Percentiles rank a stretch among this genome's conserved stretches.
Evolutionary conservation across 495 filamentous ascomycete genomes (phyloP).

Genomic region (Parathielavia appendiculata): DNA sequence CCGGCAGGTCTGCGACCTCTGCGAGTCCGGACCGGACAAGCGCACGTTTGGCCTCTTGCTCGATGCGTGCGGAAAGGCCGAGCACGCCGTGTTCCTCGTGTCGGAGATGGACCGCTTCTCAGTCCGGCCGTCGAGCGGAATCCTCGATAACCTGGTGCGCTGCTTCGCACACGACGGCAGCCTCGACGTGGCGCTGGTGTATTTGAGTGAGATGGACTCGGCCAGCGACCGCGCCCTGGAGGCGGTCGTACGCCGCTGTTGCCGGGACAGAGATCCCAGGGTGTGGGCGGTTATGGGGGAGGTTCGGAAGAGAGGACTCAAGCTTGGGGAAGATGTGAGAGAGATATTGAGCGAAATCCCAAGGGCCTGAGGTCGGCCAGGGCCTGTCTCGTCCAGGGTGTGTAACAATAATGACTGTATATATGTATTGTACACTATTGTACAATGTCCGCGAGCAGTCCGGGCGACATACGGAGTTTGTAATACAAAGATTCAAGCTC

Average conservation of each 20-base stretch:
- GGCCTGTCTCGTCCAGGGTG: not conserved
- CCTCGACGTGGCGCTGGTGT: conserved; percentile 54
- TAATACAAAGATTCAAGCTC: no score
- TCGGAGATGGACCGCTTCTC: conserved; percentile 66
- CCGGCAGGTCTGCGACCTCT: conserved; percentile 61
- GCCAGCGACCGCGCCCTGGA: conserved; percentile 36
- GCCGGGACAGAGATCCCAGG: conserved; percentile 38
- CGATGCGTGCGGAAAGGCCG: conserved; percentile 53
- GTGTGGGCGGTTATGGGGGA: conserved; percentile 39
- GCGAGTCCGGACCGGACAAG: conserved; percentile 51
- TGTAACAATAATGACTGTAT: no score
- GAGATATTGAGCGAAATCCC: not conserved
- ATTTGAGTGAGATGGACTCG: conserved; percentile 53
- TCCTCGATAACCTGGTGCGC: conserved; percentile 65
- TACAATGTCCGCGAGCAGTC: not conserved
- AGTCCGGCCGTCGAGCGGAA: conserved; percentile 53
- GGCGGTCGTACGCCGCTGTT: conserved; percentile 42
- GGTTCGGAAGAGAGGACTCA: conserved; percentile 30
- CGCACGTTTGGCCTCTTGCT: conserved; percentile 65
- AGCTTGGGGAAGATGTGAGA: conserved; percentile 8
- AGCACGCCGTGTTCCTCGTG: conserved; percentile 61
- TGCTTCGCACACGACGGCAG: conserved; percentile 53
- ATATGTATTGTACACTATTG: no score
- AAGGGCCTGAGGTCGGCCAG: not conserved
- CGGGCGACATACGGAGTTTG: not conserved